Evolutionary conservation across 371 early-diverging fungal species (phyloP).

Genomic region (Zopfochytrium polystomum): DNA sequence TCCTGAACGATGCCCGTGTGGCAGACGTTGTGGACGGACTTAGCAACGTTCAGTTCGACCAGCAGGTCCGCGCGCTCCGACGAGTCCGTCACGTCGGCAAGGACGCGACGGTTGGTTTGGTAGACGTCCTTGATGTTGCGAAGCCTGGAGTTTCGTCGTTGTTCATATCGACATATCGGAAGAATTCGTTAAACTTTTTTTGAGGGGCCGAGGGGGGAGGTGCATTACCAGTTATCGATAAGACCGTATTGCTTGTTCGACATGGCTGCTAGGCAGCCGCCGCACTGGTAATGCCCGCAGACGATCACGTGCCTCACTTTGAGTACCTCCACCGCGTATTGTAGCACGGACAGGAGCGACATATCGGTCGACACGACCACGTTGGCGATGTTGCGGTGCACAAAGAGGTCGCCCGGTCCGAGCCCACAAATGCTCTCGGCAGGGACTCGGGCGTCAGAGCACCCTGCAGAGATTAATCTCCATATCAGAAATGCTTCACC

Average conservation of each 20-base stretch:
- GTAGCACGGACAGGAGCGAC: conserved; percentile 77
- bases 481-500: background rate
- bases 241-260: conserved; percentile 61
- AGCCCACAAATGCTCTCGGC: conserved; percentile 51
- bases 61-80: conserved; percentile 30
- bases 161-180: background rate
- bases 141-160: conserved; percentile 7
- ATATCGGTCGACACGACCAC: conserved; percentile 68
- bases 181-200: background rate
- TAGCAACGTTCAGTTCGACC: conserved; percentile 67
- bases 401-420: conserved; percentile 86
- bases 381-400: conserved; percentile 95
- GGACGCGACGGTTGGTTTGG: conserved; percentile 26
- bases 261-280: conserved; percentile 72
- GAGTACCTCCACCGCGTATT: conserved; percentile 88
- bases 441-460: conserved; percentile 90
- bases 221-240: conserved; percentile 82
- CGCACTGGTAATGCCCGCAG: conserved; percentile 88
- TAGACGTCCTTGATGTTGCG: conserved; percentile 37
- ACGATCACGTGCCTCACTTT: conserved; percentile 90
- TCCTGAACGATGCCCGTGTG: conserved; percentile 74
- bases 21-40: conserved; percentile 70
- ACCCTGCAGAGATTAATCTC: conserved; percentile 44
- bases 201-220: conserved; percentile 12
- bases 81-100: conserved; percentile 34